Conservation (phyloP, 1,284 basidiomycete species). For the Vanrija pseudolonga region DNA sequence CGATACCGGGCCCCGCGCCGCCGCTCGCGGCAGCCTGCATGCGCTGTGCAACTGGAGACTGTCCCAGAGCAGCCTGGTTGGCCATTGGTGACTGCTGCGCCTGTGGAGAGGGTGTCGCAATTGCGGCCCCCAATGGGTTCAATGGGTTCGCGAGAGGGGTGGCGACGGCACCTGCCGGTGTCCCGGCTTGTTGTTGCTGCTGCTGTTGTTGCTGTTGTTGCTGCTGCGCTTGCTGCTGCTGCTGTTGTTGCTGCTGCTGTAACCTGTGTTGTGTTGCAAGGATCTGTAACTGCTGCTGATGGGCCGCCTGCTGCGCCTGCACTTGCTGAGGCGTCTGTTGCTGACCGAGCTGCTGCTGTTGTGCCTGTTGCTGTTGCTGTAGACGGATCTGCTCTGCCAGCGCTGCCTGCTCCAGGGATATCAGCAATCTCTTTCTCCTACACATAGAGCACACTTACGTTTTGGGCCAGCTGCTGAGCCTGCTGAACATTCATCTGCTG, state of each 20-base stretch:
- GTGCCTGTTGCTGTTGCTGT: conserved; percentile 5
- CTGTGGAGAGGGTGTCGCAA: conserved; percentile 16
- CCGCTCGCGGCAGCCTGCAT: conserved; percentile 18
- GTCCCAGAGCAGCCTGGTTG: conserved; percentile 9
- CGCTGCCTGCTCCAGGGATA: background rate
- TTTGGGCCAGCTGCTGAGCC: conserved; percentile 15
- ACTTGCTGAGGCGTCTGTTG: conserved; percentile 4
- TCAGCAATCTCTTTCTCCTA: background rate
- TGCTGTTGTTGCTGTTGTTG: conserved; percentile 12
- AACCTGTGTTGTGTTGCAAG: background rate
- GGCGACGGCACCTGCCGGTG: background rate
- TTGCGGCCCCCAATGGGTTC: conserved; percentile 3
- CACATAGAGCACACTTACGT: background rate
- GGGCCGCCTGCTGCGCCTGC: conserved; percentile 6
- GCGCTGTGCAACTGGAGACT: conserved; percentile 14
- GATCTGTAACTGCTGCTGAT: conserved; percentile 6
- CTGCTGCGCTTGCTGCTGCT: conserved; percentile 14
- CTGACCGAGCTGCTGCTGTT: conserved; percentile 6
- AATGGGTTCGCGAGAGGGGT: conserved; percentile 13
- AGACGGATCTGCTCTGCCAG: conserved; percentile 6
- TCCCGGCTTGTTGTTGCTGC: conserved; percentile 2
- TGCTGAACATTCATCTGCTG: conserved; percentile 11
- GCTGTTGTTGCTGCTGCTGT: conserved; percentile 5
- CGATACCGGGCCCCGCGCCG: conserved; percentile 11
- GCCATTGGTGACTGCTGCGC: conserved; percentile 15